Conservation (phyloP, 2,329 filamentous ascomycete species). For the Colletotrichum musicola region DNA sequence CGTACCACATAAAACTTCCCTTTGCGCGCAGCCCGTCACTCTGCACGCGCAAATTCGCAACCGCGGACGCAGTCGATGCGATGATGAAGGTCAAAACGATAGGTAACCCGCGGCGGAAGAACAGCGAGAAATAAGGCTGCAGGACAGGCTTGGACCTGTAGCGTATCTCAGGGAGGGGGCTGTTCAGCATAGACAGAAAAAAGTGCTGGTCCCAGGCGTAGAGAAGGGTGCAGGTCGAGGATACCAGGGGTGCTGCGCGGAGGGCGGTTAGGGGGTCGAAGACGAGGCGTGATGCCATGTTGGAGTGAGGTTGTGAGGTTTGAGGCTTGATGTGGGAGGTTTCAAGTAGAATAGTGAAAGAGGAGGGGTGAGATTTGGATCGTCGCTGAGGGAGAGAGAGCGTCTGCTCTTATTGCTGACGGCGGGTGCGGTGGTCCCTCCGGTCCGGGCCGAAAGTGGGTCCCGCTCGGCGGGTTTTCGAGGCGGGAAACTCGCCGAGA, state of each 20-base stretch:
- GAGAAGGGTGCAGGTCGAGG: constrained; percentile 46
- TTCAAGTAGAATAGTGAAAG: not conserved
- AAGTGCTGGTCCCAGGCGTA: constrained; percentile 44
- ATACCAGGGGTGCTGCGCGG: constrained; percentile 47
- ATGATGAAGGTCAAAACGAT: constrained; percentile 11
- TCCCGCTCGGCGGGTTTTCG: not conserved
- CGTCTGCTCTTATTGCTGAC: not conserved
- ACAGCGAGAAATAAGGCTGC: constrained; percentile 44
- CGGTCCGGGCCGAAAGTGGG: not conserved
- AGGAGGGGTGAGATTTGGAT: not conserved
- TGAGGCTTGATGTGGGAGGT: not conserved
- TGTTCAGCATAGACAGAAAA: constrained; percentile 37
- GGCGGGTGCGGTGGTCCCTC: too few species aligned
- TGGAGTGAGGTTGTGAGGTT: not conserved
- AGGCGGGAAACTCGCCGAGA: not conserved
- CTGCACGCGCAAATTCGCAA: not conserved
- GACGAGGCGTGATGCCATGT: constrained; percentile 41
- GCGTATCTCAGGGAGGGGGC: constrained; percentile 7
- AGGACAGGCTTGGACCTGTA: constrained; percentile 39
- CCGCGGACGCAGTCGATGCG: not conserved
- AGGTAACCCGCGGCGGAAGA: constrained; percentile 42
- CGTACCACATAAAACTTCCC: constrained; percentile 46
- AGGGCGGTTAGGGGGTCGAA: constrained; percentile 42
- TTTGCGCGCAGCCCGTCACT: not conserved
- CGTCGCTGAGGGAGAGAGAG: too few species aligned